Percentiles rank a stretch among this genome's conserved stretches.
phyloP scores from a whole-genome alignment of 2,329 filamentous ascomycete genomes.

The Sarocladium kiliense region DNA sequence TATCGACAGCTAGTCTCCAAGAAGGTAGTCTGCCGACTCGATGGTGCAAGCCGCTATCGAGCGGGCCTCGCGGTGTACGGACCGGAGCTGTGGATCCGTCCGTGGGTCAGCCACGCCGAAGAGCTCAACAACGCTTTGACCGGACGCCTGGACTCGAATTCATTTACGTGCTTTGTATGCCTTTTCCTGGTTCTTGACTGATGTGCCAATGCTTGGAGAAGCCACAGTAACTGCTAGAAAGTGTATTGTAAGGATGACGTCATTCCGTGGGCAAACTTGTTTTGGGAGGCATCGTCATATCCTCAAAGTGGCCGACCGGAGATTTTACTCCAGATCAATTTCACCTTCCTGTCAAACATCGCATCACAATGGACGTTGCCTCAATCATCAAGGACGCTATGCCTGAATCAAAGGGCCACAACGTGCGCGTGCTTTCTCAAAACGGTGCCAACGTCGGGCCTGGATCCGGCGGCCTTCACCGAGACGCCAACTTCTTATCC shows the following conservation, averaged over 20 bases:
- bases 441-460: constrained; percentile 23
- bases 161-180: too few species aligned
- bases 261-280: background rate
- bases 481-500: constrained; percentile 37
- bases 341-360: background rate
- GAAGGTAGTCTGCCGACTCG: too few species aligned
- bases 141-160: too few species aligned
- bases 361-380: constrained; percentile 9
- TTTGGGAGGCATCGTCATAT: background rate
- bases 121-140: background rate
- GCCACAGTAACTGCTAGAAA: background rate
- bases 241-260: background rate
- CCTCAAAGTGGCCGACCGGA: background rate
- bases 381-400: constrained; percentile 24
- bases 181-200: too few species aligned
- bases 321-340: background rate
- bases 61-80: background rate
- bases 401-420: constrained; percentile 25
- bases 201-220: too few species aligned
- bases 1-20: too few species aligned
- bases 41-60: too few species aligned
- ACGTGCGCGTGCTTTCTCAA: constrained; percentile 24
- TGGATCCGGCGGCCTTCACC: constrained; percentile 17
- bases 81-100: background rate
- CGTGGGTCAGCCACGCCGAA: background rate